Conservation (phyloP, 2,329 filamentous ascomycete genomes). For the Knufia petricola region DNA sequence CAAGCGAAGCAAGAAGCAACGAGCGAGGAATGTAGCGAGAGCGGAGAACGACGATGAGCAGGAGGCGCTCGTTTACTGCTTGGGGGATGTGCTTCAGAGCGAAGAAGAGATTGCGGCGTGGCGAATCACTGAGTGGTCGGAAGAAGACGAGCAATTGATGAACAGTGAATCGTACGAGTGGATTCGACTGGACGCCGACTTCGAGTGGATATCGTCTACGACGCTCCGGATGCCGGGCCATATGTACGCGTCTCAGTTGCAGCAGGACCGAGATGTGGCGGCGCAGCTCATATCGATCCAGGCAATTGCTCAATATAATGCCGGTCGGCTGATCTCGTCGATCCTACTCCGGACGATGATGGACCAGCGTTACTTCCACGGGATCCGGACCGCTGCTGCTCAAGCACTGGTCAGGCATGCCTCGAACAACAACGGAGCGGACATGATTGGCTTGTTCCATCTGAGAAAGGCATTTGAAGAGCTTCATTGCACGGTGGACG, state of each 20-base stretch:
- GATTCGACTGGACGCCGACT: conserved; percentile 96
- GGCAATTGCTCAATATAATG: conserved; percentile 56
- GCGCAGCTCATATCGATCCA: conserved; percentile 70
- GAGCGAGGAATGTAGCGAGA: conserved; percentile 61
- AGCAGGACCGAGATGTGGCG: conserved; percentile 93
- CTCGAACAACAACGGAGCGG: conserved; percentile 47
- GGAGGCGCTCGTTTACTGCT: conserved; percentile 76
- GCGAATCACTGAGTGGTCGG: conserved; percentile 79
- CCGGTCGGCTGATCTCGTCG: conserved; percentile 75
- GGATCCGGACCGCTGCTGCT: conserved; percentile 78
- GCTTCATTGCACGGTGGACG: conserved; percentile 70
- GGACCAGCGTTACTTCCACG: conserved; percentile 87
- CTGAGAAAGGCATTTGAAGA: conserved; percentile 77
- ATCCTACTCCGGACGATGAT: conserved; percentile 83
- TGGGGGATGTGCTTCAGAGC: conserved; percentile 80
- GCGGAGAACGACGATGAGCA: conserved; percentile 59
- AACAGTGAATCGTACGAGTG: conserved; percentile 95
- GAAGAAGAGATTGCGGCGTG: conserved; percentile 75
- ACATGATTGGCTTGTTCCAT: conserved; percentile 73
- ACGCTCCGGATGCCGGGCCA: conserved; percentile 79
- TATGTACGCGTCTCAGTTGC: conserved; percentile 96
- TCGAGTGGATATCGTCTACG: conserved; percentile 73
- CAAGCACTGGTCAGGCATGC: conserved; percentile 68
- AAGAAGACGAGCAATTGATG: conserved; percentile 83
- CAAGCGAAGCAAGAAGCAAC: conserved; percentile 75